These are phyloP conservation scores for Melampsora larici-populina DNA, from an alignment of 1,284 basidiomycete genomes.

Conservation along the genomic window DNA sequence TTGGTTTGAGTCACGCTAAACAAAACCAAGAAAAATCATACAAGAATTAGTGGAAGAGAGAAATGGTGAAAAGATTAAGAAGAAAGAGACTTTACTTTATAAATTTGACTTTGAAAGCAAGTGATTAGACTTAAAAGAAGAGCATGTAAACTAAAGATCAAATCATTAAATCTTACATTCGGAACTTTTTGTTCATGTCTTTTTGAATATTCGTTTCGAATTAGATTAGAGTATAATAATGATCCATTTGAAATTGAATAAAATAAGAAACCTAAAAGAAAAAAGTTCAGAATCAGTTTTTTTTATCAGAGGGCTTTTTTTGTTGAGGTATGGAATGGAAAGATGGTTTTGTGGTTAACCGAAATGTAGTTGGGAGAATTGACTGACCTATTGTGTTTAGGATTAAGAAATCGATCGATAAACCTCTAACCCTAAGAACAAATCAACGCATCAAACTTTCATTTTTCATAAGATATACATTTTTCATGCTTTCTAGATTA, in stretches of 20 bases:
- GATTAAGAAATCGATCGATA: slow-evolving; percentile 49
- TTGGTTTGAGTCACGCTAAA: background rate
- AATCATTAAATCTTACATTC: slow-evolving; percentile 45
- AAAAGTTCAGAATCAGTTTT: too few relatives aligned
- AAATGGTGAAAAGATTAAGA: background rate
- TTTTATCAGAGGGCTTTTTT: too few relatives aligned
- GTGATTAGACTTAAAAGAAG: slow-evolving; percentile 19
- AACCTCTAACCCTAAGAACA: slow-evolving; percentile 40
- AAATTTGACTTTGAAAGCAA: slow-evolving; percentile 16
- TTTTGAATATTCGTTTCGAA: slow-evolving; percentile 46
- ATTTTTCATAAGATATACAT: background rate
- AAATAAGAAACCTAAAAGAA: slow-evolving; percentile 46
- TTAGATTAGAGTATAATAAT: slow-evolving; percentile 44
- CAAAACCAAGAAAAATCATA: background rate
- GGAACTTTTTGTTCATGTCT: slow-evolving; percentile 7
- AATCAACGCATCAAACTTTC: background rate
- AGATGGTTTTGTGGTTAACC: too few relatives aligned
- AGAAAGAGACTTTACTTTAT: slow-evolving; percentile 1
- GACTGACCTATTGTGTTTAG: slow-evolving; percentile 46
- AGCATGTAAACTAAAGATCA: slow-evolving; percentile 34
- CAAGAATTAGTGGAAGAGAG: background rate
- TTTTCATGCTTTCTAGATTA: too few relatives aligned
- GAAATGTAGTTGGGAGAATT: background rate
- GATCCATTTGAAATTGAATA: slow-evolving; percentile 48
- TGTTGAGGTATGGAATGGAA: too few relatives aligned